Conservation (phyloP, 345 rosid species). For the Hypericum perforatum region DNA sequence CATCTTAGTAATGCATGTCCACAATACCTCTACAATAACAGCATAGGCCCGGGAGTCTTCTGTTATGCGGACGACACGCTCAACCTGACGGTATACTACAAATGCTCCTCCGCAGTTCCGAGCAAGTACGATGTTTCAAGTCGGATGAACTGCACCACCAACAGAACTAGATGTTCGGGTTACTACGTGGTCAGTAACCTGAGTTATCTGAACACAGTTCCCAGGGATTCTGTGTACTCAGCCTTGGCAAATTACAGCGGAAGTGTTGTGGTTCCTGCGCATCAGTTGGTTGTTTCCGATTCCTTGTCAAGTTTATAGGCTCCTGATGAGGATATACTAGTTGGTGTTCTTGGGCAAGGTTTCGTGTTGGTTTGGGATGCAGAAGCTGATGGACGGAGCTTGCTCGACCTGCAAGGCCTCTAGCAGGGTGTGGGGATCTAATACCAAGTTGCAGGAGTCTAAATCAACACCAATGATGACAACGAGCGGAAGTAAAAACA, state of each 20-base stretch:
- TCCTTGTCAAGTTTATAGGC: fast-evolving
- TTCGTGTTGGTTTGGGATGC: constrained; percentile 19
- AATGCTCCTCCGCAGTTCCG: constrained; percentile 5
- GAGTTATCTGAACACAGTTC: fast-evolving
- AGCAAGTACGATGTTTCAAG: background rate
- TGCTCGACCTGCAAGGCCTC: constrained; percentile 11
- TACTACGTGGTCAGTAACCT: constrained; percentile 11
- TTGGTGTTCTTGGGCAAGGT: constrained; percentile 12
- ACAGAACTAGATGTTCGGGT: background rate
- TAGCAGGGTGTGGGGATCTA: constrained; percentile 29
- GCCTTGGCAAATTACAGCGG: background rate
- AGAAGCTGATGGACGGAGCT: background rate
- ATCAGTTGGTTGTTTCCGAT: background rate
- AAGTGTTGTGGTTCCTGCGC: constrained; percentile 14
- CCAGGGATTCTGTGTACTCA: no score
- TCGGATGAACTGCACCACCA: constrained; percentile 3
- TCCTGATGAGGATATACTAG: background rate
- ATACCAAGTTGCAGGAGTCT: no score
- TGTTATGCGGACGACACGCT: background rate
- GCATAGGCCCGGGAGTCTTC: constrained; percentile 2
- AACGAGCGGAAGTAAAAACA: no score
- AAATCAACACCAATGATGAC: no score
- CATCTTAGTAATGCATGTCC: constrained; percentile 18
- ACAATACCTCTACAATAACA: background rate
- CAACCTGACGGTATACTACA: constrained; percentile 16